Base-by-base conservation (phyloP, 106 monocot species). In the Apostasia shenzhenica region DNA sequence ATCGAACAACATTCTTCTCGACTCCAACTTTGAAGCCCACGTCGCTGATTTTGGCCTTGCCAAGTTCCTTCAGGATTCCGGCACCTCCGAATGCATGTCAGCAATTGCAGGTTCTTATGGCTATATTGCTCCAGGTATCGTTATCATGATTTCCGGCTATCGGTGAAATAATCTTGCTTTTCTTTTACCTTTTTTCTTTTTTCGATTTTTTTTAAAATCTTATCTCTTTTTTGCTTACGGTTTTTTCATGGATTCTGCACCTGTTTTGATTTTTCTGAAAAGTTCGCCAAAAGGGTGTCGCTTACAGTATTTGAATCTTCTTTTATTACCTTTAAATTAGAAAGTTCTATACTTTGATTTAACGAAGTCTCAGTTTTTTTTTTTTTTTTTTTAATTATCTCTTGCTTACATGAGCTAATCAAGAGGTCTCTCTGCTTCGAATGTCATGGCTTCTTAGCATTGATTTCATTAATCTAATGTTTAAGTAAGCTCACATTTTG, bases 21-120 rank as follows among this genome's bases (percentile, higher is more conserved):
- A 89, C 65, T 74, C 81, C 67, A 81, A 84, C 47, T 85, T 74
- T 14, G 89, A 89, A 75, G 85, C 89, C 45, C 89, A 89, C 55
- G 89, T 89, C 1, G 85, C 89, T 0, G 89, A 89, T 64, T 89
- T 89, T 50, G 89, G 89, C 4, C 82, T 89, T 4, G 89, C 89
- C 73, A 89, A 89, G 89, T 89, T 89, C 82, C 61, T 93, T 75
- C 86, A 81, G 70, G 84, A 86, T 50, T 86, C 89, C 11, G 89
- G 86, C 5, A 77, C 89, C 2, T 93, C 93, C 4, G 93, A 93
- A 68, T 93, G 93, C 80, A 93, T 93, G 93, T 93, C 93, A 4
- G 93, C 93, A 48, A 93, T 93, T 14, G 93, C 93, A 14, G 93
- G 93, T 51, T 93, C 93, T n/a, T 93, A 93, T 55, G 93, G 93